Evolutionary conservation across 2,329 filamentous ascomycete genomes (phyloP), one percentile per base, ranked within the genome.

Genomic region (Diplocarpon rosae): DNA sequence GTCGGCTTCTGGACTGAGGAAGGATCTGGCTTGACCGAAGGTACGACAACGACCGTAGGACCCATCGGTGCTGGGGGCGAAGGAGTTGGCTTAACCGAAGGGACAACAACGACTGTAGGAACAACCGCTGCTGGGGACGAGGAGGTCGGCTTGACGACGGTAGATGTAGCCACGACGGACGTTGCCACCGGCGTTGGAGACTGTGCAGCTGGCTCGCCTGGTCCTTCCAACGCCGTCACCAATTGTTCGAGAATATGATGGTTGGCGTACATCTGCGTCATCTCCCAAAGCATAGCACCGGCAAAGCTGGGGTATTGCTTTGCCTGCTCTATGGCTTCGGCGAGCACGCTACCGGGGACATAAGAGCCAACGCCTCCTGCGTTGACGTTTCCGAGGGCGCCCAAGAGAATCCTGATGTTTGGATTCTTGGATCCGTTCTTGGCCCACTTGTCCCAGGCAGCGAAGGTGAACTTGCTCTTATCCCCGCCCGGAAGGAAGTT

Each of bases 241-340:
- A 56, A 45, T 1, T 15, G 28, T 29, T 46, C 37, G 5, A 81
- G 62, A 58, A 78, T 80, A 1, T 74, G 76, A 1, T 52, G 29
- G 60, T 82, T 82, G 14, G 63, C 62, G 50, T 71, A 77, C 1
- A 73, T 67, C 64, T 80, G 76, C 28, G 67, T 74, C 62, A 74
- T 73, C 60, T 83, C 80, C 80, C 78, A 83, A 65, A 82, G 68
- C 79, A 83, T 82, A 27, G 79, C 69, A 24, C 80, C 80, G 6
- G 78, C 79, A 54, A 83, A 83, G 60, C 70, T 80, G 3, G 65
- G 60, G 55, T 71, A 83, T 34, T 62, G 58, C 62, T 71, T 71
- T 35, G 64, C 67, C 54, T 75, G 80, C 29, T 66, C 46, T 49
- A 83, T 69, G 28, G 78, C 67, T 5, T 64, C 56, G 16, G 58